Evolutionary conservation across 83 land plant genomes (phyloP).

Genomic region (Diphasiastrum complanatum): DNA sequence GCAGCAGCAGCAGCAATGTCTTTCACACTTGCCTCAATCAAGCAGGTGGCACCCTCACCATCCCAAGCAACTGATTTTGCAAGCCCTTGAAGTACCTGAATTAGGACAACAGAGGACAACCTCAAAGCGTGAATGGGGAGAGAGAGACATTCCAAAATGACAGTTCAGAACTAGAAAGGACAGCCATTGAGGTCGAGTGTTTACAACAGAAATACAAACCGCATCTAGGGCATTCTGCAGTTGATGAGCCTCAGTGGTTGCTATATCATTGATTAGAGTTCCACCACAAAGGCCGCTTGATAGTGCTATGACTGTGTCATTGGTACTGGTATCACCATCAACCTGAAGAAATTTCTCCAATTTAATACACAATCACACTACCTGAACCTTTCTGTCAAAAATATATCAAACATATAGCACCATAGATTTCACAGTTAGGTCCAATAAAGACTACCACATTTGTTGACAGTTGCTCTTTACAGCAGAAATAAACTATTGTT

Average conservation of each 20-base stretch:
- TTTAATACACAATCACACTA: too few species aligned
- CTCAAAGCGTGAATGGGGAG: not conserved
- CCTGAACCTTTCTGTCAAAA: too few species aligned
- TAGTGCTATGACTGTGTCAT: constrained; percentile 81
- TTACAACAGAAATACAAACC: constrained; percentile 42
- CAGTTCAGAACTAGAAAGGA: not conserved
- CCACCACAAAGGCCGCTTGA: constrained; percentile 84
- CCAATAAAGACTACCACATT: too few species aligned
- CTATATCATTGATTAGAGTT: constrained; percentile 41
- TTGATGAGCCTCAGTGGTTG: constrained; percentile 62
- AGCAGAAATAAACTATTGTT: too few species aligned
- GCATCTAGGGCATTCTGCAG: constrained; percentile 90
- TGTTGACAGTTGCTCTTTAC: too few species aligned
- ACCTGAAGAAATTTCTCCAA: constrained; percentile 62
- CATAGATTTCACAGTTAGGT: too few species aligned
- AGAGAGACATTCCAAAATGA: not conserved
- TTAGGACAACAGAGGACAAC: too few species aligned
- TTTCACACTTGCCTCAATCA: constrained; percentile 60
- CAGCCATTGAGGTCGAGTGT: not conserved
- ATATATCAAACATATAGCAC: too few species aligned
- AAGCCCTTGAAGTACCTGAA: constrained; percentile 92
- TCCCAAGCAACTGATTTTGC: constrained; percentile 97
- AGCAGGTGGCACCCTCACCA: constrained; percentile 99
- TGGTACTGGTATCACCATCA: constrained; percentile 97
- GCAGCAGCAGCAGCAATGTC: constrained; percentile 46